Base-by-base conservation (phyloP, 257 asterid genomes). In the Solanum gandarillasii region DNA sequence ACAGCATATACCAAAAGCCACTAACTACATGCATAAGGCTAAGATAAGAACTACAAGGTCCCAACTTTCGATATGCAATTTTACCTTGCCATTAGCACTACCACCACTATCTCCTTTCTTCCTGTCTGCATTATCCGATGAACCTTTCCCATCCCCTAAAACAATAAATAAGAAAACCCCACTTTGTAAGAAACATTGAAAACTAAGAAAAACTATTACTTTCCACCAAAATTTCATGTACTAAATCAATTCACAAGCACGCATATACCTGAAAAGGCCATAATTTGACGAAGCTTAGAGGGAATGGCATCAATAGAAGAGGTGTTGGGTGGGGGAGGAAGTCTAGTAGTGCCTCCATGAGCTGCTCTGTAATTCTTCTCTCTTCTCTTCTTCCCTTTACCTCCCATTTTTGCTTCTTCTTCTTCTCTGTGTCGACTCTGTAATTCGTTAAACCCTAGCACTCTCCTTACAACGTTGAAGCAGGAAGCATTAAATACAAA, bases 341-440 rank as follows among this genome's bases (percentile, higher is more conserved):
- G 98, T 32, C 98, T 91, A 81, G 84, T 48, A 89, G 87, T 86
- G 35, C 93, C 93, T 14, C 96, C 98, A 82, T 94, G 98, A 8
- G 98, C 96, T 7, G 98, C 98, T 83, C 78, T 87, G 90, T 92
- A 96, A 71, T 96, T 95, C 92, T 94, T 96, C 90, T 96, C 98
- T 72, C 98, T 94, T 88, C 99, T 92, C 88, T 88, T 90, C 23
- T 58, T 83, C 29, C 98, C 99, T 89, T 96, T 96, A n/a, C 96
- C 98, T 10, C 94, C 99, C 99, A 96, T 95, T 31, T 27, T 62
- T 35, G 48, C 58, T 27, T 7, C 82, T 67, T 65, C 46, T 39
- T 39, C 27, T 18, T 85, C 32, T 36, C 5, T 36, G 18, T 25
- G 5, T 67, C 20, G 9, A 67, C 35, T 16, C 21, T 67, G 14